Evolutionary conservation across 441 rosid genomes (phyloP).

Genomic region (Manihot esculenta): DNA sequence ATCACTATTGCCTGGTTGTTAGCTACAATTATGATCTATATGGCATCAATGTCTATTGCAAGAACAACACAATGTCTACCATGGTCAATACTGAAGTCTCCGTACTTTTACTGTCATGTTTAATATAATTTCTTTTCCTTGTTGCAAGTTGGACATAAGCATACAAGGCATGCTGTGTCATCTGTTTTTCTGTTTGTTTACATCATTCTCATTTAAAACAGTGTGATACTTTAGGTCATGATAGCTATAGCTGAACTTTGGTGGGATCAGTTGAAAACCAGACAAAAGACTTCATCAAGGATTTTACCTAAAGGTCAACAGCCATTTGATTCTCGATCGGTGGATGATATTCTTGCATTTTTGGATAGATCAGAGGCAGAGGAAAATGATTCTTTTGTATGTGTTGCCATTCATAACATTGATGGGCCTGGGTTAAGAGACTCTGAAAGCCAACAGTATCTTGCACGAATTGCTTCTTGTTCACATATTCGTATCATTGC

Average conservation of each 20-base stretch:
- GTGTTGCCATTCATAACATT: slow-evolving; percentile 76
- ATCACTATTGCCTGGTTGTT: background rate
- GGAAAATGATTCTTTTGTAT: slow-evolving; percentile 56
- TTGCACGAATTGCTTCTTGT: slow-evolving; percentile 65
- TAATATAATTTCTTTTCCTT: background rate
- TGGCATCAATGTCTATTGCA: background rate
- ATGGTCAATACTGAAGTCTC: background rate
- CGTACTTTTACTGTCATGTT: background rate
- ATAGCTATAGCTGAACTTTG: slow-evolving; percentile 63
- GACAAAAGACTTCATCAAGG: slow-evolving; percentile 34
- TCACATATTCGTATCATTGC: slow-evolving; percentile 70
- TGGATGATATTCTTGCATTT: slow-evolving; percentile 73
- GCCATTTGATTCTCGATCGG: slow-evolving; percentile 58
- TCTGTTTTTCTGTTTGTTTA: slow-evolving; percentile 1
- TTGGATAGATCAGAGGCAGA: slow-evolving; percentile 44
- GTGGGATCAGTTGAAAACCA: slow-evolving; percentile 59
- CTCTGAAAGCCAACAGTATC: slow-evolving; percentile 55
- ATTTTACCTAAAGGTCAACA: slow-evolving; percentile 47
- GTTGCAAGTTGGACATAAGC: slow-evolving; percentile 5
- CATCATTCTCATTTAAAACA: background rate
- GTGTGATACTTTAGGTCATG: slow-evolving; percentile 48
- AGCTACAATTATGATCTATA: background rate
- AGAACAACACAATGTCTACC: background rate
- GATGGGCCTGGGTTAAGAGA: slow-evolving; percentile 88
- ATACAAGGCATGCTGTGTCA: background rate